Conservation (phyloP, 495 filamentous ascomycete species). For the Aspergillus indologenus region DNA sequence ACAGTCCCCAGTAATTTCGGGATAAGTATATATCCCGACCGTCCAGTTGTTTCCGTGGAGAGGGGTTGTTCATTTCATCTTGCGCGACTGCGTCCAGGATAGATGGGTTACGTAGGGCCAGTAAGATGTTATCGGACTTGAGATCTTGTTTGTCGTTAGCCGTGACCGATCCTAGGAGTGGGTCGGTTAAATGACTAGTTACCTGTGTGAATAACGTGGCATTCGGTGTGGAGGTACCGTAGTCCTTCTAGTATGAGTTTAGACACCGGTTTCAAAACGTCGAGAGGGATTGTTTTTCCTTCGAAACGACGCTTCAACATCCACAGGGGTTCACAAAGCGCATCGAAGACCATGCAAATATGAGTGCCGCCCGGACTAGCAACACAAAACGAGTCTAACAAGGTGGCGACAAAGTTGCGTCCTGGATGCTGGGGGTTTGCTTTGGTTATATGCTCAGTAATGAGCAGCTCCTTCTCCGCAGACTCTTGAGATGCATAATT, state of each 20-base stretch:
- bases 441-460: slow-evolving; percentile 24
- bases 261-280: slow-evolving; percentile 28
- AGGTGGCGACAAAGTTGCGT: slow-evolving; percentile 22
- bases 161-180: slow-evolving; percentile 15
- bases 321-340: slow-evolving; percentile 31
- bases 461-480: slow-evolving; percentile 27
- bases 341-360: slow-evolving; percentile 30
- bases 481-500: slow-evolving; percentile 19
- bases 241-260: slow-evolving; percentile 34
- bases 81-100: slow-evolving; percentile 29
- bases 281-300: slow-evolving; percentile 20
- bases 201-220: slow-evolving; percentile 40
- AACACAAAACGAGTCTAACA: slow-evolving; percentile 33
- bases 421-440: slow-evolving; percentile 26
- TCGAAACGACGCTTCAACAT: slow-evolving; percentile 26
- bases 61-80: slow-evolving; percentile 28
- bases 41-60: slow-evolving; percentile 29
- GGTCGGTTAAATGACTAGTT: slow-evolving; percentile 6
- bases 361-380: slow-evolving; percentile 25
- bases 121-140: slow-evolving; percentile 43
- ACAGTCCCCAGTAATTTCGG: slow-evolving; percentile 27
- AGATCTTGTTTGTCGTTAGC: slow-evolving; percentile 31
- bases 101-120: slow-evolving; percentile 33
- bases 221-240: slow-evolving; percentile 39
- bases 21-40: slow-evolving; percentile 34